Conservation (phyloP, 176 grass and related monocot species). For the Cocos nucifera region DNA sequence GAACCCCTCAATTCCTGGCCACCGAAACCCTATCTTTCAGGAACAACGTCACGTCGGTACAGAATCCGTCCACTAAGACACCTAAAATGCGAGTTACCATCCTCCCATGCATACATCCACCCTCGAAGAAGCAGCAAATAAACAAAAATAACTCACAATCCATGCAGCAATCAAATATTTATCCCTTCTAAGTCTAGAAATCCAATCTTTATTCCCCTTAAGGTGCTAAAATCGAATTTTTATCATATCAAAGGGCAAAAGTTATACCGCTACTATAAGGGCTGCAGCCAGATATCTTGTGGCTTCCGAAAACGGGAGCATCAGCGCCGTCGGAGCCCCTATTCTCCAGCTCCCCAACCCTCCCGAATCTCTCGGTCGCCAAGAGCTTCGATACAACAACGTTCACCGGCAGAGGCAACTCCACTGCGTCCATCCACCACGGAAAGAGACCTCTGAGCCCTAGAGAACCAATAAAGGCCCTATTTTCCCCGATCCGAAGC, state of each 20-base stretch:
- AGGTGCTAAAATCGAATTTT: no score
- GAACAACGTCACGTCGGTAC: no score
- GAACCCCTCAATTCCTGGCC: no score
- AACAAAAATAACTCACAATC: no score
- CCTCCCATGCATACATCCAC: no score
- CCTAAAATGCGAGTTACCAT: no score
- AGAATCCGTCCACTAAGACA: no score
- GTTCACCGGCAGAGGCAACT: conserved; percentile 56
- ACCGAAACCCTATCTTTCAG: no score
- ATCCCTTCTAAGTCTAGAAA: no score
- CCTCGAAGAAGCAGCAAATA: no score
- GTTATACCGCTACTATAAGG: conserved; percentile 20
- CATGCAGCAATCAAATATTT: no score
- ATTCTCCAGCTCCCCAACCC: conserved; percentile 20
- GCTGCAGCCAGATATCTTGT: conserved; percentile 20
- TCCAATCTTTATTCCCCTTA: no score
- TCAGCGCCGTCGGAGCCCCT: conserved; percentile 22
- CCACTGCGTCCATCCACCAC: conserved; percentile 58
- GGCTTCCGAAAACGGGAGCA: conserved; percentile 26
- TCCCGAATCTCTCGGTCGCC: conserved; percentile 34
- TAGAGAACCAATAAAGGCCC: conserved; percentile 11
- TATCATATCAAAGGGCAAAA: background rate
- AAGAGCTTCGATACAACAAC: conserved; percentile 40
- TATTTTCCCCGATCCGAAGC: background rate
- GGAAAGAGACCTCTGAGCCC: background rate